phyloP scores from a whole-genome alignment of 805 yeast genomes.

The Ogataea nitratoaversa region DNA sequence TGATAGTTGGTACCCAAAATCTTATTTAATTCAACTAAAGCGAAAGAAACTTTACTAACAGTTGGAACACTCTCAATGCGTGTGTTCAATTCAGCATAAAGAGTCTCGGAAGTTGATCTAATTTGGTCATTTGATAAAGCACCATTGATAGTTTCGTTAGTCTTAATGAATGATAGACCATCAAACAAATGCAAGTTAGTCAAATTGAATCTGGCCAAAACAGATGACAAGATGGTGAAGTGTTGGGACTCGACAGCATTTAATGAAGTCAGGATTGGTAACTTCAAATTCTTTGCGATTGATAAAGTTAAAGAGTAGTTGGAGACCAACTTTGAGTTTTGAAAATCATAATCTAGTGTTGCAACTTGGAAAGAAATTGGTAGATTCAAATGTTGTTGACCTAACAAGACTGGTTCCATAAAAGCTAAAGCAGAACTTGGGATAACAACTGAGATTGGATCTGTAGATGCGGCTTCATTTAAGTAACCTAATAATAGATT shows the following conservation, averaged over 20 bases:
- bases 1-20: conserved; percentile 50
- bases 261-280: conserved; percentile 68
- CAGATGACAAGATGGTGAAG: conserved; percentile 59
- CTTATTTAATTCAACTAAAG: conserved; percentile 47
- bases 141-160: conserved; percentile 42
- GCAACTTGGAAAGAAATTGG: conserved; percentile 73
- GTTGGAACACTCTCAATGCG: conserved; percentile 22
- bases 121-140: conserved; percentile 41
- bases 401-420: conserved; percentile 58
- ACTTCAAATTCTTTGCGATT: conserved; percentile 58
- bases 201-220: conserved; percentile 54
- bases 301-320: conserved; percentile 61
- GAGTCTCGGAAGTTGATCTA: conserved; percentile 34
- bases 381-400: conserved; percentile 31
- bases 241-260: conserved; percentile 61
- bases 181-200: conserved; percentile 77
- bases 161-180: conserved; percentile 62
- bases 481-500: conserved; percentile 72
- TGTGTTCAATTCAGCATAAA: conserved; percentile 30
- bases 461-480: conserved; percentile 18
- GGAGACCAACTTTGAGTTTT: conserved; percentile 48
- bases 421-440: conserved; percentile 65
- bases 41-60: conserved; percentile 37
- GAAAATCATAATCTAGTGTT: conserved; percentile 65
- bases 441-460: conserved; percentile 40